phyloP scores from a whole-genome alignment of 306 rosid genomes.

The Hylodesmum podocarpum region DNA sequence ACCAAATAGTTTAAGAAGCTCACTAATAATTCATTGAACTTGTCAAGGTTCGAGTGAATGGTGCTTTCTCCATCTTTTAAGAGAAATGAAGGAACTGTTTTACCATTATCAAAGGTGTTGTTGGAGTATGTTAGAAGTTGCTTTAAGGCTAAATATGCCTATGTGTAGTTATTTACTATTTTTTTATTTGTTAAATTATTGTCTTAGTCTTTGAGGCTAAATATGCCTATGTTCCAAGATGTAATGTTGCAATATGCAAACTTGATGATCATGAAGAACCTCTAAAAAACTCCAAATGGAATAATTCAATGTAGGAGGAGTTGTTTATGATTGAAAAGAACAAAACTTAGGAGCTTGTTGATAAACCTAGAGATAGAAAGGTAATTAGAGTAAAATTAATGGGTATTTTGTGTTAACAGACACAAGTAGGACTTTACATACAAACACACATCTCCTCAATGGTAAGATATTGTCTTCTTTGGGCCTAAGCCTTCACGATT shows the following conservation, averaged over 20 bases:
- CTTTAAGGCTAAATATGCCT: constrained; percentile 44
- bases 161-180: background rate
- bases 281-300: too few relatives aligned
- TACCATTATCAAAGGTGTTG: background rate
- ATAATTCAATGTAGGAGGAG: background rate
- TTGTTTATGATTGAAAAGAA: background rate
- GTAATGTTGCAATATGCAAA: background rate
- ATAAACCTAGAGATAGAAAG: background rate
- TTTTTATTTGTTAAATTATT: too few relatives aligned
- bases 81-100: background rate
- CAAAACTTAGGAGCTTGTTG: background rate
- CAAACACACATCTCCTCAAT: too few relatives aligned
- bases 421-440: too few relatives aligned
- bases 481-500: too few relatives aligned
- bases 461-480: too few relatives aligned
- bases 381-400: background rate
- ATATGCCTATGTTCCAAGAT: too few relatives aligned
- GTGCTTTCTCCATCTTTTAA: background rate
- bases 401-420: too few relatives aligned
- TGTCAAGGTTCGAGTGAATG: background rate
- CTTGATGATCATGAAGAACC: background rate
- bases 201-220: too few relatives aligned
- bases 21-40: background rate
- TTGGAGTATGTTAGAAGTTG: constrained; percentile 46
- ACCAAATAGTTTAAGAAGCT: background rate